Conservation (phyloP, 495 filamentous ascomycete genomes). For the Hyaloscypha bicolor region DNA sequence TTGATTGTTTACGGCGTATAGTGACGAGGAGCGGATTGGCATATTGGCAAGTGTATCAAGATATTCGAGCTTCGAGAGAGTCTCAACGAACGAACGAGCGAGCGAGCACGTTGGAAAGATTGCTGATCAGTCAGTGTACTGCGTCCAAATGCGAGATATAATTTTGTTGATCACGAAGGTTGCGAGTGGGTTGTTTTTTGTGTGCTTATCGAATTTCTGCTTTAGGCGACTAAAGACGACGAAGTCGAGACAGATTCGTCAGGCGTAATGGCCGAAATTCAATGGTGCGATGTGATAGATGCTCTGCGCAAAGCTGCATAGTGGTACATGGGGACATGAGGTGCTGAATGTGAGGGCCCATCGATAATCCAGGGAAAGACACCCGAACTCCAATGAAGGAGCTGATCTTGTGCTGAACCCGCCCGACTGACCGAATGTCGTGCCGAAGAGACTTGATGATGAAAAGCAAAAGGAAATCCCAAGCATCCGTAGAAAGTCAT, state of each 20-base stretch:
- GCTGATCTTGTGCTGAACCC: slow-evolving; percentile 30
- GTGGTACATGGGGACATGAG: slow-evolving; percentile 35
- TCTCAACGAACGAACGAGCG: neutral
- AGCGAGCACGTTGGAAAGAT: slow-evolving; percentile 8
- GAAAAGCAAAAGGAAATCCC: slow-evolving; percentile 32
- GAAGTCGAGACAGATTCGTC: slow-evolving; percentile 30
- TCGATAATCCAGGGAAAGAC: slow-evolving; percentile 21
- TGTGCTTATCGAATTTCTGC: slow-evolving; percentile 27
- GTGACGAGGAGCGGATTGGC: slow-evolving; percentile 10
- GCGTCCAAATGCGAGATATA: slow-evolving; percentile 1
- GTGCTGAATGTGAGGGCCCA: slow-evolving; percentile 34
- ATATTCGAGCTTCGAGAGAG: neutral
- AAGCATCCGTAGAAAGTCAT: slow-evolving; percentile 31
- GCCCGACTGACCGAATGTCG: slow-evolving; percentile 30
- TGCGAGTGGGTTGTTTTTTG: slow-evolving; percentile 13
- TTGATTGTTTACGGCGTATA: slow-evolving; percentile 10
- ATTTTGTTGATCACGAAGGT: slow-evolving; percentile 19
- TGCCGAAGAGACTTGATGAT: slow-evolving; percentile 28
- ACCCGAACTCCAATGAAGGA: slow-evolving; percentile 23
- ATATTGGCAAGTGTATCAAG: slow-evolving; percentile 15
- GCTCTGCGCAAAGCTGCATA: slow-evolving; percentile 33
- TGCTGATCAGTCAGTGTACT: neutral
- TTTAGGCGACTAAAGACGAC: slow-evolving; percentile 34
- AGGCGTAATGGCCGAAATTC: slow-evolving; percentile 21
- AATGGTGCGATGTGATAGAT: slow-evolving; percentile 25